Evolutionary conservation across 169 alveolate species (phyloP).

Genomic region (Plasmodium falciparum): DNA sequence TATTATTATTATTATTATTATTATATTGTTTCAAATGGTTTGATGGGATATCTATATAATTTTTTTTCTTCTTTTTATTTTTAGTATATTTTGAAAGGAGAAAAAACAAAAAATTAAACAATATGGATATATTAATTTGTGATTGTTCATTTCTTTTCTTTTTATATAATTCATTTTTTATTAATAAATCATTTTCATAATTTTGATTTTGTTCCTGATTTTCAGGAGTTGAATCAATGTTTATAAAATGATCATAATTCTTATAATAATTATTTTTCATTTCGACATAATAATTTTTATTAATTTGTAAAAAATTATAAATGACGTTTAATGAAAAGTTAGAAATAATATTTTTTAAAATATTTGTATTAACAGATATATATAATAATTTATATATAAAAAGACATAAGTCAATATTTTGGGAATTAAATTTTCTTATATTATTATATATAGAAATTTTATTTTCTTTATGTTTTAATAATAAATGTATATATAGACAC

Average conservation of each 20-base stretch:
- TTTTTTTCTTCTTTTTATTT: slow-evolving; percentile 11
- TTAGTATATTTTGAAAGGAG: slow-evolving; percentile 56
- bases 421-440: slow-evolving; percentile 1
- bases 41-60: neutral
- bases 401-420: slow-evolving; percentile 35
- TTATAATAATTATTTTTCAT: slow-evolving; percentile 37
- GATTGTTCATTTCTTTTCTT: slow-evolving; percentile 4
- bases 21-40: too few relatives aligned
- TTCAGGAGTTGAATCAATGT: neutral
- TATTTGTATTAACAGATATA: slow-evolving; percentile 23
- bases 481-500: slow-evolving; percentile 46
- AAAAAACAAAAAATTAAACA: slow-evolving; percentile 55
- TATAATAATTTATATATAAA: slow-evolving; percentile 46
- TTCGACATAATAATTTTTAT: slow-evolving; percentile 21
- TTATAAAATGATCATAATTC: neutral
- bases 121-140: slow-evolving; percentile 35
- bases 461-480: slow-evolving; percentile 16
- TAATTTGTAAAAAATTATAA: slow-evolving; percentile 36
- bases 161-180: slow-evolving; percentile 18
- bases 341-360: slow-evolving; percentile 61
- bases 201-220: neutral
- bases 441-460: slow-evolving; percentile 1
- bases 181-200: slow-evolving; percentile 17
- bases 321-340: slow-evolving; percentile 29
- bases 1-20: neutral